These are phyloP conservation scores for Taphrina confusa DNA, from an alignment of 1,139 yeast species.

Conservation along the genomic window DNA sequence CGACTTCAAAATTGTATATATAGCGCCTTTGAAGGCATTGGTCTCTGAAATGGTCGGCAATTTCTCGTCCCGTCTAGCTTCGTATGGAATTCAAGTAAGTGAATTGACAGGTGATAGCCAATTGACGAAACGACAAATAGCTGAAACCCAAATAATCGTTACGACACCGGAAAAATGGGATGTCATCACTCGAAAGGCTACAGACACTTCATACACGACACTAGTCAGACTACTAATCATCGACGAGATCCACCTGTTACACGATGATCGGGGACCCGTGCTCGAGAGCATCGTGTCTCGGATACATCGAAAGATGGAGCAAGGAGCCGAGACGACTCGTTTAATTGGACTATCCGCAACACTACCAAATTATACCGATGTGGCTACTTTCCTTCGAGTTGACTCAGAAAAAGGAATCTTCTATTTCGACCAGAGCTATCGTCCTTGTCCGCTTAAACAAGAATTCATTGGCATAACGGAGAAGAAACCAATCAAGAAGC, in stretches of 20 bases:
- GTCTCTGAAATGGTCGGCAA: constrained; percentile 95
- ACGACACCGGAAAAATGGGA: constrained; percentile 99
- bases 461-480: constrained; percentile 87
- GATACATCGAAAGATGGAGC: constrained; percentile 56
- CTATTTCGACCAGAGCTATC: constrained; percentile 75
- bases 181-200: constrained; percentile 78
- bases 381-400: constrained; percentile 77
- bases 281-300: constrained; percentile 84
- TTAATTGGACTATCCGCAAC: constrained; percentile 92
- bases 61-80: constrained; percentile 67
- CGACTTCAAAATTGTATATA: constrained; percentile 73
- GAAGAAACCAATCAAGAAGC: constrained; percentile 73
- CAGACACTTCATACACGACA: constrained; percentile 63
- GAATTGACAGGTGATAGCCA: constrained; percentile 92
- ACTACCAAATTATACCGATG: constrained; percentile 85
- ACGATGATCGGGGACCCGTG: constrained; percentile 95
- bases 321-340: constrained; percentile 56
- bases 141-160: constrained; percentile 77
- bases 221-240: constrained; percentile 74
- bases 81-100: constrained; percentile 70
- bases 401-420: constrained; percentile 61
- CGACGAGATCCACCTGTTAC: constrained; percentile 90
- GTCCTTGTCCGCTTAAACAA: constrained; percentile 93
- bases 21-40: constrained; percentile 91
- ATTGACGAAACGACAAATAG: constrained; percentile 72